Conservation (phyloP, 2,329 filamentous ascomycete species). For the Decorospora gaudefroyi region DNA sequence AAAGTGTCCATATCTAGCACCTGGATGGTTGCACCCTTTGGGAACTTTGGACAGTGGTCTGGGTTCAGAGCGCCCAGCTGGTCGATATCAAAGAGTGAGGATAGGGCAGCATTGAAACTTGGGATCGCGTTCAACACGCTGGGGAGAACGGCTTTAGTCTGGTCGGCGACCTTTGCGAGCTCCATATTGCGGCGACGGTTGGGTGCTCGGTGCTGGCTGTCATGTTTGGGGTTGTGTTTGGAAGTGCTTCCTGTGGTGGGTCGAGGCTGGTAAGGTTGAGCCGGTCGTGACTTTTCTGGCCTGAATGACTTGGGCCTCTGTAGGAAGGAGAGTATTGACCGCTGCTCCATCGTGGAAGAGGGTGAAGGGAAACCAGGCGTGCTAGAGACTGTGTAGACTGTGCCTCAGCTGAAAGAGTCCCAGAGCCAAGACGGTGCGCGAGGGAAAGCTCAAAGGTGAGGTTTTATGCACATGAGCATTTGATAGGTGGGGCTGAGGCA, state of each 20-base stretch:
- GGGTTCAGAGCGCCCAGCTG: constrained; percentile 22
- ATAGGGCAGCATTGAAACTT: constrained; percentile 23
- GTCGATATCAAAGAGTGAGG: constrained; percentile 25
- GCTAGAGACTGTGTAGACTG: too few species aligned
- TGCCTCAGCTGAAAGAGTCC: too few species aligned
- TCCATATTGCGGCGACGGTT: constrained; percentile 28
- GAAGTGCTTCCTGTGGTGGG: constrained; percentile 6
- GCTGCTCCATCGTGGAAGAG: constrained; percentile 25
- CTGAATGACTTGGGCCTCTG: constrained; percentile 11
- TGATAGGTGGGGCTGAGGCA: too few species aligned
- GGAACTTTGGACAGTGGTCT: constrained; percentile 30
- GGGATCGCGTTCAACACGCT: constrained; percentile 25
- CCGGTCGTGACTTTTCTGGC: constrained; percentile 17
- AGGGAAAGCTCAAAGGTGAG: too few species aligned
- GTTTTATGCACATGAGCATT: too few species aligned
- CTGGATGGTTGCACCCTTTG: constrained; percentile 33
- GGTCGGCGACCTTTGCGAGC: constrained; percentile 31
- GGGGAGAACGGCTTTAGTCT: constrained; percentile 34
- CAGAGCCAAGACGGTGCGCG: too few species aligned
- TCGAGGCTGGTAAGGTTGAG: constrained; percentile 23
- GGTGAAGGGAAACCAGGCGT: background rate
- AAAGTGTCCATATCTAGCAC: constrained; percentile 43
- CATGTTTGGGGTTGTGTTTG: too few species aligned
- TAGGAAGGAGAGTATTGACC: constrained; percentile 31
- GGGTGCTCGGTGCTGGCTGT: constrained; percentile 19